Percentiles rank a stretch among this genome's conserved stretches.
These are phyloP conservation scores for Fusarium verrucosum DNA, from an alignment of 2,329 filamentous ascomycete genomes.

Conservation along the genomic window DNA sequence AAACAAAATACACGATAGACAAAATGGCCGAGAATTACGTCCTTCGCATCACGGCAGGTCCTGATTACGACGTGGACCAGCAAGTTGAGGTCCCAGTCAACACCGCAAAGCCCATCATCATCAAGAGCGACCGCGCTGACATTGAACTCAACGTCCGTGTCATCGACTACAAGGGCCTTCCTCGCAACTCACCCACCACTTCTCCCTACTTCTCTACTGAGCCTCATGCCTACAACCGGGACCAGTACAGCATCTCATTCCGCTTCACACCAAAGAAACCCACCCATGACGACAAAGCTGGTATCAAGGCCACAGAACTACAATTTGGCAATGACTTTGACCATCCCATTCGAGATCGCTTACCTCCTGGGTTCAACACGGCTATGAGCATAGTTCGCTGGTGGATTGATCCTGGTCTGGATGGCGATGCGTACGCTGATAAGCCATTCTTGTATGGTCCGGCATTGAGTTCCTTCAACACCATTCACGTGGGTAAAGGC, in stretches of 20 bases:
- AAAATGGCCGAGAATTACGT: slow-evolving; percentile 77
- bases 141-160: slow-evolving; percentile 79
- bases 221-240: slow-evolving; percentile 70
- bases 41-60: slow-evolving; percentile 82
- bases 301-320: slow-evolving; percentile 75
- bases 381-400: slow-evolving; percentile 88
- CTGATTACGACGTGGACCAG: slow-evolving; percentile 75
- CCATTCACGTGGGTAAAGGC: slow-evolving; percentile 70
- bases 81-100: slow-evolving; percentile 83
- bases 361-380: slow-evolving; percentile 87
- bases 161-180: slow-evolving; percentile 73
- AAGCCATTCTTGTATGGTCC: slow-evolving; percentile 87
- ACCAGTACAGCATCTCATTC: slow-evolving; percentile 88
- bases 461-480: slow-evolving; percentile 81
- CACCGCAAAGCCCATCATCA: slow-evolving; percentile 65
- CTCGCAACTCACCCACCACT: slow-evolving; percentile 71
- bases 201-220: slow-evolving; percentile 80
- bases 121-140: slow-evolving; percentile 71
- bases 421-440: slow-evolving; percentile 90
- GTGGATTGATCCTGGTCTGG: slow-evolving; percentile 89
- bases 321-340: slow-evolving; percentile 98
- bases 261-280: slow-evolving; percentile 75
- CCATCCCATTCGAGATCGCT: slow-evolving; percentile 82
- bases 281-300: slow-evolving; percentile 38
- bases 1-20: neutral